Evolutionary conservation across 108 stramenopile genomes (phyloP), one percentile per base, ranked within the genome.

Genomic region (Conticribra weissflogii): DNA sequence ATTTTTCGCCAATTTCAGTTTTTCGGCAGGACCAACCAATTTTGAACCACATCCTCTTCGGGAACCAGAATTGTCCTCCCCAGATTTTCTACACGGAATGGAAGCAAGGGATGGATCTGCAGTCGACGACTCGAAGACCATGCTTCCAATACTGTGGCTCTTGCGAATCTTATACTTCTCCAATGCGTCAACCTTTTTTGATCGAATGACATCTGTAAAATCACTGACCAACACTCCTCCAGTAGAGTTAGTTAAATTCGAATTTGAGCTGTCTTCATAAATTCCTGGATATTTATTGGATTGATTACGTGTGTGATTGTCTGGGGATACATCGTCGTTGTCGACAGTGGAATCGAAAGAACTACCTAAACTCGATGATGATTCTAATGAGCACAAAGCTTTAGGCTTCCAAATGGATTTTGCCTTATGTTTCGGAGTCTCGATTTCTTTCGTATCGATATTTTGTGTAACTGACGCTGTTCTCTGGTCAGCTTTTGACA

Each of bases 91-190:
- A 29, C 8, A 7, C 24, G 27, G 14, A 1, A 27, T 22, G 8
- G 32, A 41, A 5, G 36, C 12, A 41, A 41, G 36, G 5, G 36
- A 41, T 41, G 36, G 8, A 49, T 63, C 62, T 17, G 44, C 28
- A 63, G 62, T 49, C 4, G 62, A 63, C 4, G 62, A 63, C 46
- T 63, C 62, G 23, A 63, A 24, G 30, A 49, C 23, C 1, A 63
- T 48, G 18, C 46, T 24, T 49, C 62, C 46, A 29, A 48, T 59
- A 19, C 31, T 47, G 16, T 29, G 49, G 25, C 2, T 36, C 30
- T 44, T 23, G 3, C 21, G 16, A 14, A 41, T 59, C 4, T 28
- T 14, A 32, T 51, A 44, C 55, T 51, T 30, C 25, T 45, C 55
- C 22, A 57, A 15, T 9, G 17, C 3, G 45, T 28, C 18, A 47